Conservation (phyloP, 331 rosid genomes). For the Erythrophleum ivorense region DNA sequence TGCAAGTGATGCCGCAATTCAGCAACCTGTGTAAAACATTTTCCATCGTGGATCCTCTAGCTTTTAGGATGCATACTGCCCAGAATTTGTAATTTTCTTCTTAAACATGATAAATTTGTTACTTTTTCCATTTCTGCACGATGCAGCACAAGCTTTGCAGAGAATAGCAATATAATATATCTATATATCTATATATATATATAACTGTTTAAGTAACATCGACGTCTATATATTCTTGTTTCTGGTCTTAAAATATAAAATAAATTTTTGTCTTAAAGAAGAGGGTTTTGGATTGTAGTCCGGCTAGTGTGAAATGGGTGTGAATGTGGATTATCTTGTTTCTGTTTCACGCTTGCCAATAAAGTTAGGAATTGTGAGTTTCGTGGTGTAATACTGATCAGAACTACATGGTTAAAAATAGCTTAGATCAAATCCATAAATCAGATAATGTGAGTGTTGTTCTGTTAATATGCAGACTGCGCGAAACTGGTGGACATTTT, state of each 20-base stretch:
- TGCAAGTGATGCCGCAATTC: conserved; percentile 45
- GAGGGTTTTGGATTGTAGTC: background rate
- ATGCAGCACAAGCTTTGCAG: conserved; percentile 46
- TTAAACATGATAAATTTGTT: conserved; percentile 39
- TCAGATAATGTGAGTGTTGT: background rate
- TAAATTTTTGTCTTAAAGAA: no score
- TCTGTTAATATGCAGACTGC: background rate
- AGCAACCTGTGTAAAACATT: conserved; percentile 46
- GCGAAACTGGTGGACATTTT: background rate
- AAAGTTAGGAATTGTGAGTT: background rate
- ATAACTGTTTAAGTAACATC: conserved; percentile 26
- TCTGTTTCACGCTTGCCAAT: background rate
- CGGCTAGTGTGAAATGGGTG: background rate
- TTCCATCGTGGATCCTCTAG: conserved; percentile 42
- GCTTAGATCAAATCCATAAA: background rate
- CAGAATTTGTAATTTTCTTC: conserved; percentile 45
- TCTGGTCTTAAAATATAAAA: background rate
- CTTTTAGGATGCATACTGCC: conserved; percentile 45
- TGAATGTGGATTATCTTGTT: background rate
- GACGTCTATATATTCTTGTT: conserved; percentile 6
- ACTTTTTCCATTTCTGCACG: conserved; percentile 31
- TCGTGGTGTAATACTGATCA: background rate
- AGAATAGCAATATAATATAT: conserved; percentile 49
- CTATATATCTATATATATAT: background rate
- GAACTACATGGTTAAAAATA: background rate